Conservation (phyloP, 2,329 filamentous ascomycete genomes). For the Endocalyx cinctus region DNA sequence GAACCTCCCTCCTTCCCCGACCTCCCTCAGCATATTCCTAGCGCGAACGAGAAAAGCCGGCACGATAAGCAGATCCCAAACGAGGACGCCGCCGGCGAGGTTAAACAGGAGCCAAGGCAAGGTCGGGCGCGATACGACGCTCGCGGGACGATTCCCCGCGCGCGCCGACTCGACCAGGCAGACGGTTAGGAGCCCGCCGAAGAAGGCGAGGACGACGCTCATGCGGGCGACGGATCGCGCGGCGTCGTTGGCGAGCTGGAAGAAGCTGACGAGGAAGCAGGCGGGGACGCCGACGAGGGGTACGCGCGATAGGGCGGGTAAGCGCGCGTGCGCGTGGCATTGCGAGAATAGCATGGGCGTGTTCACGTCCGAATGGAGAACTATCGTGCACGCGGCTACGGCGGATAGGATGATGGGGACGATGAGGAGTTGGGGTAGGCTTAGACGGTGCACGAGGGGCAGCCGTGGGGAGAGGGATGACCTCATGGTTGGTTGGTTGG, state of each 20-base stretch:
- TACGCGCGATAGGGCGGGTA: constrained; percentile 39
- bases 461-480: constrained; percentile 26
- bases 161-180: constrained; percentile 46
- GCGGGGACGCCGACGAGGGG: constrained; percentile 40
- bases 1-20: too few species aligned
- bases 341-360: constrained; percentile 48
- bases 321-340: constrained; percentile 43
- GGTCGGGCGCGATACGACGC: constrained; percentile 30
- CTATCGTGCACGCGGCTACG: constrained; percentile 36
- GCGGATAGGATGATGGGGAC: constrained; percentile 44
- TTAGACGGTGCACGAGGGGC: constrained; percentile 48
- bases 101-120: constrained; percentile 43
- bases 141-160: constrained; percentile 28
- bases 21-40: constrained; percentile 22
- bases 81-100: constrained; percentile 43
- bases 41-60: constrained; percentile 44
- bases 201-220: constrained; percentile 37
- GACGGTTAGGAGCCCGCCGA: constrained; percentile 44
- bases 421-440: constrained; percentile 48
- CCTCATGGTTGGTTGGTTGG: too few species aligned
- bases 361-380: constrained; percentile 46
- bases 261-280: constrained; percentile 49
- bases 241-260: constrained; percentile 38
- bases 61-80: constrained; percentile 48
- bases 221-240: constrained; percentile 37